phyloP scores from a whole-genome alignment of 176 grass and related monocot species.

The Bromus sterilis region DNA sequence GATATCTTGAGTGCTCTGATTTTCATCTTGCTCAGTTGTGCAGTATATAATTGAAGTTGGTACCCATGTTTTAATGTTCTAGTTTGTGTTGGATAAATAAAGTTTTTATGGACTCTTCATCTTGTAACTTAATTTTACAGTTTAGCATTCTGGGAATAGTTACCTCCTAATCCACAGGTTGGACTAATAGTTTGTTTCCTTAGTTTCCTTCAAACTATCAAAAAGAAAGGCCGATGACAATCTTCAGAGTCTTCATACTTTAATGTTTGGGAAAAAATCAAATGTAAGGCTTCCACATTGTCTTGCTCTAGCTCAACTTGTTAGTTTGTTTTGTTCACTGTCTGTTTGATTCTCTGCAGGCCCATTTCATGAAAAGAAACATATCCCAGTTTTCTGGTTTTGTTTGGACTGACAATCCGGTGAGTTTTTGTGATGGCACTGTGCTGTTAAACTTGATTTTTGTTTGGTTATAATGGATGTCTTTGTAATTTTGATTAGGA shows the following conservation, averaged over 20 bases:
- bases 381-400: constrained; percentile 91
- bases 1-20: background rate
- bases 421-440: constrained; percentile 16
- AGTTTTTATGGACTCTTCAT: background rate
- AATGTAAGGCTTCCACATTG: constrained; percentile 32
- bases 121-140: background rate
- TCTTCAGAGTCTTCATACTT: constrained; percentile 67
- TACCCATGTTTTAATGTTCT: background rate
- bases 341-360: constrained; percentile 39
- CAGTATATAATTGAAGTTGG: background rate
- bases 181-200: constrained; percentile 17
- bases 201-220: constrained; percentile 87
- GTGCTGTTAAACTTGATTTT: background rate
- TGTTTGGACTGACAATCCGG: constrained; percentile 82
- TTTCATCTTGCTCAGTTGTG: background rate
- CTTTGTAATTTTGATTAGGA: constrained; percentile 45
- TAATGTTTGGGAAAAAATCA: constrained; percentile 83
- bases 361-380: constrained; percentile 76
- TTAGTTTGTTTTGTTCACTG: constrained; percentile 13
- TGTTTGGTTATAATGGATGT: background rate
- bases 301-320: background rate
- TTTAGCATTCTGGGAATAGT: background rate
- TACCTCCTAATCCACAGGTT: background rate
- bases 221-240: constrained; percentile 86
- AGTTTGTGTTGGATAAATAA: background rate